Evolutionary conservation across 495 filamentous ascomycete species (phyloP), one percentile per base, ranked within the genome.

Genomic region (Monascus purpureus): DNA sequence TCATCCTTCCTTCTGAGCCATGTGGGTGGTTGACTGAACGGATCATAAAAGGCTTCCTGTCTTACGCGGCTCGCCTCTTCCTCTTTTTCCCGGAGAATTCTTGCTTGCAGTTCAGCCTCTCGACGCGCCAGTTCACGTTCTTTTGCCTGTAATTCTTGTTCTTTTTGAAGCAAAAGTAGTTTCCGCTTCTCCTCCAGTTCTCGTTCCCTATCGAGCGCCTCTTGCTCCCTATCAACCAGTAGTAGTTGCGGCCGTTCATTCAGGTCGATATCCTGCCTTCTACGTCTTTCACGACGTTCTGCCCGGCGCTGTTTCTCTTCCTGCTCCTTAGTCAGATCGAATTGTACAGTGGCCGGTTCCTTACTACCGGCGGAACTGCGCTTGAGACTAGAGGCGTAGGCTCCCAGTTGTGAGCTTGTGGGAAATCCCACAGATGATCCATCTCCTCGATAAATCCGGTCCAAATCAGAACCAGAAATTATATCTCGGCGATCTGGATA

Each of bases 321-420:
- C 41, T 66, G 61, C 36, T 69, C 64, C 28, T 64, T 45, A 1
- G 67, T 65, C 35, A 68, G 37, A 19, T 61, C 49, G 36, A 69
- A 69, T 15, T 50, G 49, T 8, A 69, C 67, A 28, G 57, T 59
- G 12, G 62, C 58, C 25, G 60, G 54, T 17, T 68, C 63, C 37
- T 54, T 65, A 1, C 39, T 19, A 2, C n/a, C n/a, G n/a, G 60
- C 55, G 13, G 41, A 49, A 17, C 59, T 53, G 25, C 58, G 65
- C 24, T 56, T 59, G 12, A 50, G 36, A 8, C 32, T 50, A 2
- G 54, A 41, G 4, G 35, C 25, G 13, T 34, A 32, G 8, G 11
- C 34, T n/a, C 46, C 38, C n/a, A 52, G 45, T 1, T 51, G 19
- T 13, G 45, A 39, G 12, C 38, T 43, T 6, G 36, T 52, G 8